Conservation (phyloP, 768 basidiomycete species). For the Collybia sordida region DNA sequence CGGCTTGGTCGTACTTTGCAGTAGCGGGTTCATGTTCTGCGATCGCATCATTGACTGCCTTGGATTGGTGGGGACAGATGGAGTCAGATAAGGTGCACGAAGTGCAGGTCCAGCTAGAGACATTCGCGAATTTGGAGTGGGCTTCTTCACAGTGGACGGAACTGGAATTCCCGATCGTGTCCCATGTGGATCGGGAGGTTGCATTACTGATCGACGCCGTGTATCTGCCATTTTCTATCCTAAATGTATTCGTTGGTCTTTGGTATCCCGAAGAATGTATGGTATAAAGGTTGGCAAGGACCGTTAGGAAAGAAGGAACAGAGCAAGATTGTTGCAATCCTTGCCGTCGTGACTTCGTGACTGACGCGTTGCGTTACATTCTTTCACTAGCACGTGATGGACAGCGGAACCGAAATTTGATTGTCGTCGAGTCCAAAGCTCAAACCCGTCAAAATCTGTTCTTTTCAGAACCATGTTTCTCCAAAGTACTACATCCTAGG, state of each 20-base stretch:
- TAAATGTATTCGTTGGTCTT: neutral
- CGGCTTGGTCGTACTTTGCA: constrained; percentile 69
- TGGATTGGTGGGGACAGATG: constrained; percentile 48
- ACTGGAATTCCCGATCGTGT: constrained; percentile 69
- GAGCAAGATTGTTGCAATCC: too few species aligned
- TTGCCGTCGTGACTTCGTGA: constrained; percentile 13
- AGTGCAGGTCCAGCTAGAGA: constrained; percentile 77
- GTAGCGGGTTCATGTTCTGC: constrained; percentile 65
- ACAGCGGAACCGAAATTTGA: neutral
- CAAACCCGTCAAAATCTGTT: too few species aligned
- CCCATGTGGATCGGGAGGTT: constrained; percentile 50
- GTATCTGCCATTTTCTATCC: constrained; percentile 30
- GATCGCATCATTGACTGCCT: constrained; percentile 70
- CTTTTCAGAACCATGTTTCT: too few species aligned
- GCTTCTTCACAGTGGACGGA: constrained; percentile 76
- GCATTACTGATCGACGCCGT: constrained; percentile 59
- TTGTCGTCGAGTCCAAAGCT: too few species aligned
- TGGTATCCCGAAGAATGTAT: too few species aligned
- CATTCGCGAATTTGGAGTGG: constrained; percentile 54
- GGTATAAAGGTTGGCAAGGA: too few species aligned
- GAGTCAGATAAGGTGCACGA: constrained; percentile 49
- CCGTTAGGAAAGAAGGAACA: too few species aligned
- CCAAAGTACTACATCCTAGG: neutral
- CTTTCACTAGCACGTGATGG: constrained; percentile 20
- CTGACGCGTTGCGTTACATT: constrained; percentile 28